These are phyloP conservation scores for Podospora anserina DNA, from an alignment of 495 filamentous ascomycete species.

Conservation along the genomic window DNA sequence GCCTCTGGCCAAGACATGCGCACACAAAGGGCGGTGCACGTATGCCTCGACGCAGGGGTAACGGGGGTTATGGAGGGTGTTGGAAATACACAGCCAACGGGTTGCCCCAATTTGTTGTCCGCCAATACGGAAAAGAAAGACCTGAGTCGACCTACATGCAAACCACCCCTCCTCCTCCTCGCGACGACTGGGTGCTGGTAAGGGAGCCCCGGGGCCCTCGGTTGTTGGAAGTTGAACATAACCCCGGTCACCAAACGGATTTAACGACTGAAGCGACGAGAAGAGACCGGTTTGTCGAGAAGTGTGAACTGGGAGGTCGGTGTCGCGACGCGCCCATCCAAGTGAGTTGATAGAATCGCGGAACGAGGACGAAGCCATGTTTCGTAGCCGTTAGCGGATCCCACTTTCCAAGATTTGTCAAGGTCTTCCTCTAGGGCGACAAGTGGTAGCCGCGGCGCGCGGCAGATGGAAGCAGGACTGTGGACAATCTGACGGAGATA, in stretches of 20 bases:
- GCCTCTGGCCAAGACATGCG: neutral
- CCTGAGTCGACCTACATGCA: constrained; percentile 71
- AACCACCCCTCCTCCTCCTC: constrained; percentile 97
- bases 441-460: neutral
- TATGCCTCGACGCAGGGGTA: neutral
- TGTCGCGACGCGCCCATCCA: constrained; percentile 87
- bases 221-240: constrained; percentile 89
- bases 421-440: neutral
- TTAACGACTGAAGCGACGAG: constrained; percentile 76
- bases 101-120: neutral
- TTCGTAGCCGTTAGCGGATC: neutral
- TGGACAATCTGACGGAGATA: neutral
- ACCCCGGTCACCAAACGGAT: constrained; percentile 84
- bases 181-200: constrained; percentile 78
- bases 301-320: constrained; percentile 75
- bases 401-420: neutral
- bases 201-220: constrained; percentile 77
- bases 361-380: constrained; percentile 88
- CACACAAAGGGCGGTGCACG: neutral
- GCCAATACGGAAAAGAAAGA: constrained; percentile 5
- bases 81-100: constrained; percentile 23
- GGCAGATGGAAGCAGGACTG: neutral
- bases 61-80: neutral
- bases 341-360: constrained; percentile 90
- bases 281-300: constrained; percentile 68